Conservation (phyloP, 1,284 basidiomycete genomes). For the Austropuccinia psidii region DNA sequence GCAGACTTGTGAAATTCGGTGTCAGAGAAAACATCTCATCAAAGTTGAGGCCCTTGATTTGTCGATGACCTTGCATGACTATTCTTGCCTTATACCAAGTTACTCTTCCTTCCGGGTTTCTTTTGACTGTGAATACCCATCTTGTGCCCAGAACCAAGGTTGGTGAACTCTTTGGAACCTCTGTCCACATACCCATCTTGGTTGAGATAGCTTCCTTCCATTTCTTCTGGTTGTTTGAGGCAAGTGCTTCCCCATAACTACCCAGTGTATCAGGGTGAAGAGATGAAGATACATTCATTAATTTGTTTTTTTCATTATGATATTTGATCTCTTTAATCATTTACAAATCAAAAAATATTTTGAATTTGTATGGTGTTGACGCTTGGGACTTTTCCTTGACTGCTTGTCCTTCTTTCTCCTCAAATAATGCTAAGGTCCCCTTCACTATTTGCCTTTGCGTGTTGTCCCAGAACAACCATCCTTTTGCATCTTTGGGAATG, state of each 20-base stretch:
- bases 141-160: not conserved
- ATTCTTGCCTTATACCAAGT: not conserved
- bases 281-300: no score
- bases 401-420: no score
- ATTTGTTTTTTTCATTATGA: no score
- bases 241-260: not conserved
- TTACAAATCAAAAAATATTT: no score
- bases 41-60: not conserved
- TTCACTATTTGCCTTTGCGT: not conserved
- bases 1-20: not conserved
- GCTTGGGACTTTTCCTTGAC: no score
- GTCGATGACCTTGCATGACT: not conserved
- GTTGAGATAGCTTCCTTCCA: not conserved
- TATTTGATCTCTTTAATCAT: no score
- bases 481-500: not conserved
- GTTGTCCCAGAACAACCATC: not conserved
- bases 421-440: not conserved
- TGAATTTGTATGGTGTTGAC: no score
- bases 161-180: not conserved
- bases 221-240: not conserved
- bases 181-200: not conserved
- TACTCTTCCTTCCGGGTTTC: not conserved
- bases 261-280: no score
- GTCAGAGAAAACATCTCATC: not conserved
- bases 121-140: not conserved